Evolutionary conservation across 2,329 filamentous ascomycete species (phyloP).

Genomic region (Fusarium irregulare): DNA sequence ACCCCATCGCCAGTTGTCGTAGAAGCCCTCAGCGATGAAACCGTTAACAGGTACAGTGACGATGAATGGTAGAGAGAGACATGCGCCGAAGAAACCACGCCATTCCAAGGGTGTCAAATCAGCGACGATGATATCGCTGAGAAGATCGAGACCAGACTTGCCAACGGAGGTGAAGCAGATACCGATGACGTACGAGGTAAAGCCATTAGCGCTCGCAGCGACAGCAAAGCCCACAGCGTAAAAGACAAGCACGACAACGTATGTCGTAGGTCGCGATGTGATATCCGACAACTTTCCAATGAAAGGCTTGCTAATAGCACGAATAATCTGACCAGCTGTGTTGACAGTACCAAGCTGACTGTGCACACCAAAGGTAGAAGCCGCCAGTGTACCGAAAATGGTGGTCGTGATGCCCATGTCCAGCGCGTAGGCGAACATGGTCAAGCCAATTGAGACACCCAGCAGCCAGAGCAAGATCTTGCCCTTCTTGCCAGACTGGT

Average conservation of each 20-base stretch:
- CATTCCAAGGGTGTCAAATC: constrained; percentile 53
- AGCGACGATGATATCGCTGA: constrained; percentile 53
- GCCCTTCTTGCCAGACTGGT: constrained; percentile 51
- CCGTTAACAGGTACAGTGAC: constrained; percentile 56
- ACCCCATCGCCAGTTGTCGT: constrained; percentile 69
- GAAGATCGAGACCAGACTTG: constrained; percentile 52
- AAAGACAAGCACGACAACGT: constrained; percentile 54
- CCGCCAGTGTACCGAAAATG: constrained; percentile 51
- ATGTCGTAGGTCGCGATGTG: constrained; percentile 54
- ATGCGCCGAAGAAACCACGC: constrained; percentile 52
- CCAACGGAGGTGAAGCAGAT: constrained; percentile 53
- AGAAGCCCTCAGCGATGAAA: constrained; percentile 55
- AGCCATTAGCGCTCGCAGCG: constrained; percentile 48
- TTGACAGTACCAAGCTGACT: constrained; percentile 49
- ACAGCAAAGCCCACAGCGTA: constrained; percentile 51
- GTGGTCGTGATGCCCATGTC: constrained; percentile 52
- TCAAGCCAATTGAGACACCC: constrained; percentile 51
- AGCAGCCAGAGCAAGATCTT: constrained; percentile 52
- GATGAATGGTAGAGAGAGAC: constrained; percentile 46
- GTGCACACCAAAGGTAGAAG: constrained; percentile 50
- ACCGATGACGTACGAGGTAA: constrained; percentile 51
- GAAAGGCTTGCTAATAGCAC: constrained; percentile 54
- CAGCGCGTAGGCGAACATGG: constrained; percentile 55
- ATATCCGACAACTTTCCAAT: constrained; percentile 54
- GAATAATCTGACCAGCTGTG: constrained; percentile 51